Evolutionary conservation across 2,329 filamentous ascomycete species (phyloP), one percentile per base, ranked within the genome.

Genomic region (Colletotrichum sp.): DNA sequence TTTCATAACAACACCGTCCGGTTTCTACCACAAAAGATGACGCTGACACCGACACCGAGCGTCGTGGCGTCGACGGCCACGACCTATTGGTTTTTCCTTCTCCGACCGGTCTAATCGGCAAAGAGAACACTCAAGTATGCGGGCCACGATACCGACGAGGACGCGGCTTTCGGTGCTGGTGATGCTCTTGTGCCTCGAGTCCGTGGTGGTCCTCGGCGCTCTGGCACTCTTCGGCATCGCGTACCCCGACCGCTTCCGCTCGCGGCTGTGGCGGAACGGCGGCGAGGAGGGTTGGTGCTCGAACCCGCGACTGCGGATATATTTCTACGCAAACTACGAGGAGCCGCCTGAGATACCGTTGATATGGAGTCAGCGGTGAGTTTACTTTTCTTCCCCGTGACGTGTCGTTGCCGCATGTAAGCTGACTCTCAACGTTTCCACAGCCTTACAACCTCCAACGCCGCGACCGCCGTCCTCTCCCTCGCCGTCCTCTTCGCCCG

Each of bases 211-310:
- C 5, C 55, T 70, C 1, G 28, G 60, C 0, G 66, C 78, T 15
- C 67, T 78, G 4, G 57, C 75, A 3, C 76, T 82, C 4, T 82
- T 82, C 32, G 71, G 77, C 12, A 13, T 81, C 4, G 80, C 78
- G 16, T 81, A 81, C 60, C 79, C 80, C 2, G 75, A 78, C 6
- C 68, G 73, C 10, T 80, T 80, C 59, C 77, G 81, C 36, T 78
- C 78, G 13, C 75, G 75, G 36, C 77, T 82, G 7, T 82, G 81
- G 80, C 78, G 79, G 24, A 80, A 82, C 30, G 81, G 81, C 15
- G 80, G 80, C 34, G 79, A 77, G 26, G 70, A 80, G n/a, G 80
- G 80, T 16, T 83, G 79, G 79, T 83, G 80, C 74, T 83, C 81
- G 43, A 80, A 82, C 43, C 82, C 81, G 5, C 80, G 80, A 5